phyloP scores from a whole-genome alignment of 345 rosid species.

The Euphorbia lathyris region DNA sequence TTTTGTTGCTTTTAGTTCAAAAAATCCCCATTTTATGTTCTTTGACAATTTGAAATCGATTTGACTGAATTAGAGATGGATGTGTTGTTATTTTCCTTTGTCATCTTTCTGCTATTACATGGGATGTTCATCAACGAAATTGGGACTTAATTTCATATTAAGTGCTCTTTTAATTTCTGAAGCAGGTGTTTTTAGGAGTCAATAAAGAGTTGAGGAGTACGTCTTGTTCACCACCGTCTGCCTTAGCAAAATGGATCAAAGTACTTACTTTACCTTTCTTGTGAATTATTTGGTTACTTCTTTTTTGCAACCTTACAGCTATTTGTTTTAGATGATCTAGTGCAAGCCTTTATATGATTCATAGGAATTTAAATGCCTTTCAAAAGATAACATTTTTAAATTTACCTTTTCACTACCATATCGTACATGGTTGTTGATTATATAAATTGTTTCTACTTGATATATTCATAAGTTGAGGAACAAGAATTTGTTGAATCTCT shows the following conservation, averaged over 20 bases:
- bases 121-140: neutral
- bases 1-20: neutral
- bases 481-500: neutral
- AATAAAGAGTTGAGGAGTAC: neutral
- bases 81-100: neutral
- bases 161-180: constrained; percentile 9
- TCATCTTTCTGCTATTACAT: neutral
- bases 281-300: neutral
- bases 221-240: neutral
- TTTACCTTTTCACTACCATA: neutral
- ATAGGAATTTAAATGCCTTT: neutral
- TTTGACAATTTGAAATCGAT: neutral
- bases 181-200: constrained; percentile 17
- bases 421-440: neutral
- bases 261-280: constrained; percentile 21
- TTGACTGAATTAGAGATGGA: neutral
- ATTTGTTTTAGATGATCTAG: neutral
- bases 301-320: neutral
- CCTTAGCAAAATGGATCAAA: constrained; percentile 30
- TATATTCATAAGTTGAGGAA: neutral
- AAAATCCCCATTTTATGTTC: neutral
- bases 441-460: neutral
- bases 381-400: neutral
- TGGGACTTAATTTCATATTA: neutral
- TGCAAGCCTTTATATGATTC: neutral